Base-by-base conservation (phyloP, 148 eudicot genomes). In the Heliamphora exappendiculata region DNA sequence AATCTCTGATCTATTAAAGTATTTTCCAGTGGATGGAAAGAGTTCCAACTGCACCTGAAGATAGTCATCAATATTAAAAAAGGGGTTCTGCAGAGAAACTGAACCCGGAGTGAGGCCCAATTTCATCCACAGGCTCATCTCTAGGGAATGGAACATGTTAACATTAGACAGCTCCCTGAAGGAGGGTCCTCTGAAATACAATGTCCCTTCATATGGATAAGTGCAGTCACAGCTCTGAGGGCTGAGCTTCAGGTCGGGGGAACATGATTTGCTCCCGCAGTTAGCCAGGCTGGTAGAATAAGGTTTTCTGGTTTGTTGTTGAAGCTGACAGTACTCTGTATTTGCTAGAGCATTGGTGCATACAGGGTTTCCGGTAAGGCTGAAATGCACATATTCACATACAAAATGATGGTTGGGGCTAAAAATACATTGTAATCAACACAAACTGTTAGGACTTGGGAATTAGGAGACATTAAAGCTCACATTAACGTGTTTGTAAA, bases 151-250 rank as follows among this genome's bases (percentile, higher is more conserved):
- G 57, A 92, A 94, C 51, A 84, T 29, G 62, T 78, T 89, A 10
- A 78, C 91, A 73, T 87, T 92, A 1, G 96, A 84, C 67, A 94
- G 31, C 59, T 94, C 98, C 47, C 90, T 77, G 72, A 92, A 92
- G 19, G 81, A 83, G 33, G 98, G 96, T 70, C 86, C 97, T 78
- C 93, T 82, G 50, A 94, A 94, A 79, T 87, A 89, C 70, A 92
- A 47, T 51, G 91, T 94, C 42, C 98, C 98, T 81, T 90, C 86
- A n/a, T 85, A 92, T 19, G 98, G 98, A 72, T 89, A 94, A 33
- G 88, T 88, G 79, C 97, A 94, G 55, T 86, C 88, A 75, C 98
- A 94, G 75, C 91, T 94, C 83, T 87, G 92, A 44, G 98, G 98
- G 80, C 81, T 90, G 53, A 88, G 85, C 70, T 87, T 87, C 76